Percentiles rank a stretch among this genome's conserved stretches.
These are phyloP conservation scores for Amanita polypyramis DNA, from an alignment of 768 basidiomycete genomes.

Conservation along the genomic window DNA sequence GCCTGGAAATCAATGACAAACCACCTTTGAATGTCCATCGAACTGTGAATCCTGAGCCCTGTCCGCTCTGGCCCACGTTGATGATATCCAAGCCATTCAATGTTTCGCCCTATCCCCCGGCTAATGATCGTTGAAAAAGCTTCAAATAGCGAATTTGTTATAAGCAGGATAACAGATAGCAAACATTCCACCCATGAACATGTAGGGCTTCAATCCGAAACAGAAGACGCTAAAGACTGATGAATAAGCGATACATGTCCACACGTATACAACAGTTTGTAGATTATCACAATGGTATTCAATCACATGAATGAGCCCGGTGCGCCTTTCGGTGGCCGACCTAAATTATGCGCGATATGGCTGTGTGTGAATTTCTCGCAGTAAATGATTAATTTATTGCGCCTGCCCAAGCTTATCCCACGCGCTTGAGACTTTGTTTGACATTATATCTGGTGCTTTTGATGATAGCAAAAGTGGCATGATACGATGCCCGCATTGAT, in stretches of 20 bases:
- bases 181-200: not conserved
- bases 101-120: not conserved
- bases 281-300: not conserved
- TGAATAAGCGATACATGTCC: conserved; percentile 1
- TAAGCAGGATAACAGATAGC: not conserved
- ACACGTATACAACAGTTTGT: not conserved
- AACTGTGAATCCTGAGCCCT: no score
- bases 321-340: no score
- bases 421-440: no score
- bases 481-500: no score
- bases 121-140: not conserved
- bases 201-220: not conserved
- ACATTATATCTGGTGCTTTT: no score
- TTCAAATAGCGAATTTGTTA: not conserved
- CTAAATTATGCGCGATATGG: no score
- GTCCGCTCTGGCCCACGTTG: no score
- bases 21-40: not conserved
- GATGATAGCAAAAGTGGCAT: no score
- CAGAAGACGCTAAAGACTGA: not conserved
- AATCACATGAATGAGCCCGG: not conserved
- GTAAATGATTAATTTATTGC: no score
- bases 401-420: no score
- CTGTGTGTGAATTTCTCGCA: no score
- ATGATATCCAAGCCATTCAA: not conserved
- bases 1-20: not conserved